A percentile compares a stretch with the other conserved stretches of the same genome.
phyloP scores from a whole-genome alignment of 768 basidiomycete species.

The Vishniacozyma victoriae region DNA sequence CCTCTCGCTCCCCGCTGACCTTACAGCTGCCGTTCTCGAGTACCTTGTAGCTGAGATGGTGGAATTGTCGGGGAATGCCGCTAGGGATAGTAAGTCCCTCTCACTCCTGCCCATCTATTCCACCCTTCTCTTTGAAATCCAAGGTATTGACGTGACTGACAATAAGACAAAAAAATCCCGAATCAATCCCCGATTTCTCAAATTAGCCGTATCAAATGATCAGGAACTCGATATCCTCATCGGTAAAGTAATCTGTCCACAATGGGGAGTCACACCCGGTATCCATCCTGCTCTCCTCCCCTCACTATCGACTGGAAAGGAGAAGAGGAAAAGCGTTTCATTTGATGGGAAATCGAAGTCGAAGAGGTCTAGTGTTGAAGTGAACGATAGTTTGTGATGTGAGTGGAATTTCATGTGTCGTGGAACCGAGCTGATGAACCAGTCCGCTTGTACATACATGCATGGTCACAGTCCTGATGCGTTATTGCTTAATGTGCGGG shows the following conservation, averaged over 20 bases:
- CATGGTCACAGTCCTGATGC: too few relatives aligned
- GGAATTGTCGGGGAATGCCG: constrained; percentile 68
- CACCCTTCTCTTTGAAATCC: background rate
- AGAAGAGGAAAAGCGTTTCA: constrained; percentile 1
- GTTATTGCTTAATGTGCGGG: too few relatives aligned
- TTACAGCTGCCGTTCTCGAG: constrained; percentile 65
- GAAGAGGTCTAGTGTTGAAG: background rate
- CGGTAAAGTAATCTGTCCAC: constrained; percentile 73
- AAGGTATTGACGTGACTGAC: background rate
- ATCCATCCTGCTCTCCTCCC: constrained; percentile 59
- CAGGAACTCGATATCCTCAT: constrained; percentile 70
- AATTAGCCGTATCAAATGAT: constrained; percentile 80
- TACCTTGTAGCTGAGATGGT: constrained; percentile 85
- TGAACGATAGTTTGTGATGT: too few relatives aligned
- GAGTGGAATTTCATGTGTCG: too few relatives aligned
- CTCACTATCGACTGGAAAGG: background rate
- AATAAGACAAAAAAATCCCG: constrained; percentile 55
- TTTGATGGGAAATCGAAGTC: background rate
- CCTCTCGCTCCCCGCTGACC: background rate
- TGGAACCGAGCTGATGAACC: too few relatives aligned
- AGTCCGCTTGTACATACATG: too few relatives aligned
- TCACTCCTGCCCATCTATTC: background rate
- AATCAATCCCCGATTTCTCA: constrained; percentile 82
- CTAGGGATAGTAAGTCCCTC: constrained; percentile 59
- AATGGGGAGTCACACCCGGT: constrained; percentile 68